These are phyloP conservation scores for Xerocomellus chrysenteron DNA, from an alignment of 768 basidiomycete species.

Conservation along the genomic window DNA sequence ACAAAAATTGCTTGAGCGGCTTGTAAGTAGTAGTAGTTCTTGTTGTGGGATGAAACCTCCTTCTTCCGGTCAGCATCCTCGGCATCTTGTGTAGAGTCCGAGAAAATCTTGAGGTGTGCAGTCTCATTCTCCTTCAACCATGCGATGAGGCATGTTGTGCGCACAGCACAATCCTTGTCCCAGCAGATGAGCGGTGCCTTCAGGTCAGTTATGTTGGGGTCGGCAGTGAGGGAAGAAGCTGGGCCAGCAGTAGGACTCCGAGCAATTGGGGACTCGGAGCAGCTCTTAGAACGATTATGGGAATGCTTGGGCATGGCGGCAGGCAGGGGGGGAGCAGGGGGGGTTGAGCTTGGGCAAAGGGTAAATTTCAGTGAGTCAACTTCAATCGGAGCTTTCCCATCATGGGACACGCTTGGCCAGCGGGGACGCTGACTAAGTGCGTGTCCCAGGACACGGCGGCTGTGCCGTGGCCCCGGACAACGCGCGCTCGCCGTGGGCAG, in stretches of 20 bases:
- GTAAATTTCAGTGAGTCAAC: background rate
- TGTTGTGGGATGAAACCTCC: background rate
- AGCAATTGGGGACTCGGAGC: background rate
- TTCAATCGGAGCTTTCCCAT: background rate
- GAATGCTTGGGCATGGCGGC: background rate
- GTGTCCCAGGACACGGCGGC: too few species aligned
- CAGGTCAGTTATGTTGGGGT: background rate
- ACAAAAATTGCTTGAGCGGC: background rate
- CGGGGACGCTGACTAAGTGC: too few species aligned
- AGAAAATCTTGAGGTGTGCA: background rate
- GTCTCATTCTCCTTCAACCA: background rate
- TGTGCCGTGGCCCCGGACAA: too few species aligned
- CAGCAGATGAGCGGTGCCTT: background rate
- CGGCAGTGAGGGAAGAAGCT: background rate
- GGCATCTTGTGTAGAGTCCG: background rate
- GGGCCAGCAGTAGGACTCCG: background rate
- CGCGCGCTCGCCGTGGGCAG: too few species aligned
- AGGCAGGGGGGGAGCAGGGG: background rate
- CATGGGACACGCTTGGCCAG: too few species aligned
- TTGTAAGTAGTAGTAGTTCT: background rate
- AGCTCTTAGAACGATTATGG: background rate
- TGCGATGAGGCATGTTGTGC: background rate
- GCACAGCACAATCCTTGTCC: background rate
- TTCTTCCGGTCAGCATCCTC: background rate
- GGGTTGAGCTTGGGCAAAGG: background rate